Percentiles rank a stretch among this genome's conserved stretches.
Conservation (phyloP, 1,284 basidiomycete genomes). For the Sanghuangporus baumii region DNA sequence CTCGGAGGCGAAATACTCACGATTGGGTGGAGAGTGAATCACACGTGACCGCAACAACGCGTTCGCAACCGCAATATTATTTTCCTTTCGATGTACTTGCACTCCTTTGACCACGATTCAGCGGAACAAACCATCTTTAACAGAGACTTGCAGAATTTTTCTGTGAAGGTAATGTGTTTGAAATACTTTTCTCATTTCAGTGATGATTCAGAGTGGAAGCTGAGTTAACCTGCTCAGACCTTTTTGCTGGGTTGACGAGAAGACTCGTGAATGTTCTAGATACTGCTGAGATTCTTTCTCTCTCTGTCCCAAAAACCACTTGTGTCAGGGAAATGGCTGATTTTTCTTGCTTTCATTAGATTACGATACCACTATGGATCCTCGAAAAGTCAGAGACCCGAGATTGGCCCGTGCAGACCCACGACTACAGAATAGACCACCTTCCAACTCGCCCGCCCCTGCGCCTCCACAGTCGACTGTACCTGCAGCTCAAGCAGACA, state of each 20-base stretch:
- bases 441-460: constrained; percentile 36
- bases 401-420: constrained; percentile 66
- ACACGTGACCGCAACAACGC: not conserved
- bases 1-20: no score
- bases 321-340: not conserved
- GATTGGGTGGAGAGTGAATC: no score
- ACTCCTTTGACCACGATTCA: not conserved
- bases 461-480: constrained; percentile 20
- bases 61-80: not conserved
- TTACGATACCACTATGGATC: constrained; percentile 54
- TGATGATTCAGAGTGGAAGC: constrained; percentile 89
- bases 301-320: constrained; percentile 17
- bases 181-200: constrained; percentile 18
- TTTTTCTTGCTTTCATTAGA: not conserved
- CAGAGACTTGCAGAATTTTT: not conserved
- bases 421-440: constrained; percentile 46
- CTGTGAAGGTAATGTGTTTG: not conserved
- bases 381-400: constrained; percentile 71
- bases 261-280: constrained; percentile 78
- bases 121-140: no score
- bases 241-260: constrained; percentile 55
- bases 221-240: constrained; percentile 52
- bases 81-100: not conserved
- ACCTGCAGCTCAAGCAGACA: constrained; percentile 1
- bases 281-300: constrained; percentile 65